Percentiles rank a stretch among this genome's conserved stretches.
phyloP scores from a whole-genome alignment of 2,329 filamentous ascomycete species.

The Diaporthe sp. region DNA sequence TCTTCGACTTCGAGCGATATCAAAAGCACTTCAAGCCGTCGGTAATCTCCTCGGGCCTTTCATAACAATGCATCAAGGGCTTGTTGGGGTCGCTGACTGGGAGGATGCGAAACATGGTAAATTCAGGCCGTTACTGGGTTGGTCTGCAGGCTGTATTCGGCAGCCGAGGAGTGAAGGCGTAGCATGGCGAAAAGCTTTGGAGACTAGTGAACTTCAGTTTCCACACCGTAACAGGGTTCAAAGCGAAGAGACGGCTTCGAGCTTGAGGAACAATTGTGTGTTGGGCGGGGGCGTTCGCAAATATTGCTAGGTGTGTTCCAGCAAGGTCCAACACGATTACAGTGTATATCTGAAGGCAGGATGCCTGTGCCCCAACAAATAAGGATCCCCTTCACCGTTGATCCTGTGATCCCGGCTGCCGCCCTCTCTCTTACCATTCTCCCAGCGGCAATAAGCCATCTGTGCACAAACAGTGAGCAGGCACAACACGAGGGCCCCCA shows the following conservation, averaged over 20 bases:
- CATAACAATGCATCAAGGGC: neutral
- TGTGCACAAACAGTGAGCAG: conserved; percentile 48
- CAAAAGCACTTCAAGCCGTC: neutral
- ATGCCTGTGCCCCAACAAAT: conserved; percentile 56
- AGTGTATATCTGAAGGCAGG: conserved; percentile 57
- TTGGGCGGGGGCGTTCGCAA: too few relatives aligned
- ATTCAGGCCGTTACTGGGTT: neutral
- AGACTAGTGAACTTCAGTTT: neutral
- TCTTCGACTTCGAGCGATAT: neutral
- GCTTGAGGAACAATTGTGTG: neutral
- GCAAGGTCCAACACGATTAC: conserved; percentile 3
- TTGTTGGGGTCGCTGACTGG: rapidly evolving
- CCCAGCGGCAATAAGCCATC: conserved; percentile 56
- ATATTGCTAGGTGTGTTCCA: too few relatives aligned
- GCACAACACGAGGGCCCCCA: conserved; percentile 54
- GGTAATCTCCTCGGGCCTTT: neutral
- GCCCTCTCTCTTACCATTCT: conserved; percentile 55
- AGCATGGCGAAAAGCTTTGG: neutral
- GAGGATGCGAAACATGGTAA: neutral
- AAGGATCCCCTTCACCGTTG: conserved; percentile 46
- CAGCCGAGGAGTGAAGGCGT: neutral
- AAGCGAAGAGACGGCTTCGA: neutral
- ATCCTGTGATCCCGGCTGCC: conserved; percentile 56
- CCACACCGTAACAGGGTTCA: rapidly evolving
- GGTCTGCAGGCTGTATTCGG: too few relatives aligned